Percentiles rank a stretch among this genome's conserved stretches.
Evolutionary conservation across 208 protist species (phyloP).

Genomic region (Leishmania tarentolae): DNA sequence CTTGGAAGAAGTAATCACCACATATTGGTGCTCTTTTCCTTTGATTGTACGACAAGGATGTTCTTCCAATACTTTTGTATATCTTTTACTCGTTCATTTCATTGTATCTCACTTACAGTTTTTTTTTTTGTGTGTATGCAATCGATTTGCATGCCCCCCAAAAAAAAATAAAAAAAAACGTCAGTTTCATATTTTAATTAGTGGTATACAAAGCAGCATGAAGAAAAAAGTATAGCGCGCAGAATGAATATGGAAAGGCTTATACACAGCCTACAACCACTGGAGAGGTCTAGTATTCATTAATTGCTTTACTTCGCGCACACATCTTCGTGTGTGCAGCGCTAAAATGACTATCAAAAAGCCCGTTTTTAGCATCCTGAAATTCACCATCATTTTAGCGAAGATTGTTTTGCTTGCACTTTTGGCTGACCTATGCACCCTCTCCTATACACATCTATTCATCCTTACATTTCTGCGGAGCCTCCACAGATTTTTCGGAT

Average conservation of each 20-base stretch:
- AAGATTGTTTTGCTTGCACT: background rate
- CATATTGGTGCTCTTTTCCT: constrained; percentile 4
- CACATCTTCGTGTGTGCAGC: background rate
- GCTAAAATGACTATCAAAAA: background rate
- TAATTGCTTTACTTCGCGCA: background rate
- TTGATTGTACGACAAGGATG: background rate
- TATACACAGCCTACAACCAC: background rate
- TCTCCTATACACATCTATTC: background rate
- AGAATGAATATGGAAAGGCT: background rate
- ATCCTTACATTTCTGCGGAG: background rate
- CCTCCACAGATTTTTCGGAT: background rate
- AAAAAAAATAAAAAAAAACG: background rate
- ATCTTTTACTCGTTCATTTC: background rate
- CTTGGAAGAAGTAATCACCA: constrained; percentile 46
- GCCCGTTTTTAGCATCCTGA: background rate
- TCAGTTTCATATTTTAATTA: background rate
- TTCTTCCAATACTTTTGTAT: background rate
- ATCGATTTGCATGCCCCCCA: background rate
- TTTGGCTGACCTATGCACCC: background rate
- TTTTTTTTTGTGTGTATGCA: background rate
- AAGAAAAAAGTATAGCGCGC: background rate
- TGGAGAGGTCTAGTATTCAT: background rate
- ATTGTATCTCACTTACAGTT: background rate
- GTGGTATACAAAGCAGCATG: background rate
- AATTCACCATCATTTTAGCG: background rate